phyloP scores from a whole-genome alignment of 208 protist genomes.

The Acanthamoeba rhysodes region DNA sequence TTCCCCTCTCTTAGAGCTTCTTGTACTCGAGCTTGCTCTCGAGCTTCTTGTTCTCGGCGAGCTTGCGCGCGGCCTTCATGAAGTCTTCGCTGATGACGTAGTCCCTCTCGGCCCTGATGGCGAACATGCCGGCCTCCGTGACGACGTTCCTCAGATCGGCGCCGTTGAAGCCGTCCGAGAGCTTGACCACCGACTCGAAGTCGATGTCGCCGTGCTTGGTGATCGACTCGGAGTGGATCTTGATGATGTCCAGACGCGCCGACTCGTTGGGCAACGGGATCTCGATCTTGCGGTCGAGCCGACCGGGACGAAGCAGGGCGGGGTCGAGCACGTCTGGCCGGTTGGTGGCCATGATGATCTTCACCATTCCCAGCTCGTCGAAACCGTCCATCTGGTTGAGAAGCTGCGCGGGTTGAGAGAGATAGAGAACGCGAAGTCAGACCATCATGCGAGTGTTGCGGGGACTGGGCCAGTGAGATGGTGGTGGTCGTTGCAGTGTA shows the following conservation, averaged over 20 bases:
- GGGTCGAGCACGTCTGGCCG: constrained; percentile 96
- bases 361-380: constrained; percentile 99
- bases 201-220: constrained; percentile 99
- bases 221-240: constrained; percentile 97
- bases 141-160: constrained; percentile 99
- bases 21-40: constrained; percentile 95
- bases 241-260: constrained; percentile 98
- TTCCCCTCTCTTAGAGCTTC: constrained; percentile 90
- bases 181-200: constrained; percentile 99
- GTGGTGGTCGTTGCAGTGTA: too few relatives aligned
- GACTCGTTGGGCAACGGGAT: constrained; percentile 99
- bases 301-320: constrained; percentile 98
- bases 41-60: constrained; percentile 98
- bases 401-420: constrained; percentile 94
- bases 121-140: constrained; percentile 99
- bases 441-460: constrained; percentile 88
- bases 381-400: constrained; percentile 99
- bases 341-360: constrained; percentile 99
- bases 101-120: constrained; percentile 97
- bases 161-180: constrained; percentile 99
- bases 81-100: constrained; percentile 99
- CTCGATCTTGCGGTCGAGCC: constrained; percentile 94
- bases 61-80: constrained; percentile 99
- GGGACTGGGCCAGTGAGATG: constrained; percentile 93
- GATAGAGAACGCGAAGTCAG: not conserved